Percentiles rank a stretch among this genome's conserved stretches.
These are phyloP conservation scores for Multifurca ochricompacta DNA, from an alignment of 768 basidiomycete genomes.

Conservation along the genomic window DNA sequence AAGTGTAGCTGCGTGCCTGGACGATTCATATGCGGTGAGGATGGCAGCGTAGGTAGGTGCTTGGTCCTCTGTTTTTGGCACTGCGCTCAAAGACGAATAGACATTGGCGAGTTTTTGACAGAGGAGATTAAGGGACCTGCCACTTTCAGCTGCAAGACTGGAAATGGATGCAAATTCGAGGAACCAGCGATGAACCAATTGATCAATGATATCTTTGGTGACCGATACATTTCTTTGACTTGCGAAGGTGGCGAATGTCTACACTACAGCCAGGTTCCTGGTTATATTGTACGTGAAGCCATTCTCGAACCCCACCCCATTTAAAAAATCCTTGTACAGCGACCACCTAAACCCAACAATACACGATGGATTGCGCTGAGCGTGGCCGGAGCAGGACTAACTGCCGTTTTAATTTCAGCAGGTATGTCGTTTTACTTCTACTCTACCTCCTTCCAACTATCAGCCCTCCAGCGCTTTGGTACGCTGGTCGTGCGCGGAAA, in stretches of 20 bases:
- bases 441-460: neutral
- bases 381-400: slow-evolving; percentile 63
- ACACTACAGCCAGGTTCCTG: slow-evolving; percentile 89
- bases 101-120: slow-evolving; percentile 88
- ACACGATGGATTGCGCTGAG: slow-evolving; percentile 78
- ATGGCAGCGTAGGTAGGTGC: slow-evolving; percentile 79
- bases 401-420: slow-evolving; percentile 63
- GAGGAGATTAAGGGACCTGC: slow-evolving; percentile 92
- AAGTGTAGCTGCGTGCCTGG: slow-evolving; percentile 91
- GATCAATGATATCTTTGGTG: slow-evolving; percentile 91
- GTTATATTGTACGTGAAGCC: slow-evolving; percentile 56
- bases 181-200: slow-evolving; percentile 96
- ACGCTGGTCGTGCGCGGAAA: slow-evolving; percentile 66
- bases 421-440: slow-evolving; percentile 31
- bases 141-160: slow-evolving; percentile 66
- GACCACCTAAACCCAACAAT: slow-evolving; percentile 78
- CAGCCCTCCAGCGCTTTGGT: slow-evolving; percentile 67
- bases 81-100: slow-evolving; percentile 32
- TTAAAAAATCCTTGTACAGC: slow-evolving; percentile 31
- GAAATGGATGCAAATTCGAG: slow-evolving; percentile 78
- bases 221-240: slow-evolving; percentile 76
- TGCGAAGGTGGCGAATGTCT: slow-evolving; percentile 92
- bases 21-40: slow-evolving; percentile 91
- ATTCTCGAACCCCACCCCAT: neutral
- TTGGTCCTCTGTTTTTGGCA: neutral